Conservation (phyloP, 2,329 filamentous ascomycete genomes). For the Epichloe bromicola region DNA sequence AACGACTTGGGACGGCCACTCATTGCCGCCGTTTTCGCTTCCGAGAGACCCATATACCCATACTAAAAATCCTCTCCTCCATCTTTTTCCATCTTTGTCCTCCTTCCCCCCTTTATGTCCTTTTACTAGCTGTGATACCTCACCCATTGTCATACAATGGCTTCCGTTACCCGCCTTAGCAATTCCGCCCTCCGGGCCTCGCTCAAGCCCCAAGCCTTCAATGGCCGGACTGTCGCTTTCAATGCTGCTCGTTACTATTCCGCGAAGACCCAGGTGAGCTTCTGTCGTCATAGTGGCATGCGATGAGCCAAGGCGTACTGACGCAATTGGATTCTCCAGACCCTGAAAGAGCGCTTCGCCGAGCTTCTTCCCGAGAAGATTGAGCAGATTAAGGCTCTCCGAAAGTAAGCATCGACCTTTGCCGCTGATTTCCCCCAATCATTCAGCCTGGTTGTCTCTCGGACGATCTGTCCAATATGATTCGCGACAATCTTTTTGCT, state of each 20-base stretch:
- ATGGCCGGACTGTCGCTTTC: slow-evolving; percentile 59
- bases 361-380: slow-evolving; percentile 92
- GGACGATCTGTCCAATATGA: background rate
- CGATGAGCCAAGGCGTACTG: background rate
- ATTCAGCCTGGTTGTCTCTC: background rate
- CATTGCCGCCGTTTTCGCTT: background rate
- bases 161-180: slow-evolving; percentile 69
- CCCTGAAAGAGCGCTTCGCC: slow-evolving; percentile 96
- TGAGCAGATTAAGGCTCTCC: slow-evolving; percentile 97
- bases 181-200: slow-evolving; percentile 71
- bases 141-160: slow-evolving; percentile 45
- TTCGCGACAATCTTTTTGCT: slow-evolving; percentile 13
- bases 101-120: slow-evolving; percentile 10
- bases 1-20: background rate
- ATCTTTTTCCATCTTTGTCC: slow-evolving; percentile 18
- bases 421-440: background rate
- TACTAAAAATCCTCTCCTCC: slow-evolving; percentile 18
- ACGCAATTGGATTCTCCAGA: slow-evolving; percentile 36
- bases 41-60: slow-evolving; percentile 10
- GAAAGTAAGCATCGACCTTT: slow-evolving; percentile 53
- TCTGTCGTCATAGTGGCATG: background rate
- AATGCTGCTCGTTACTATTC: slow-evolving; percentile 85
- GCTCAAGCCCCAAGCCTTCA: slow-evolving; percentile 52
- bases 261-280: slow-evolving; percentile 70
- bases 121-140: slow-evolving; percentile 1